A percentile compares a stretch with the other conserved stretches of the same genome.
Conservation (phyloP, 2,329 filamentous ascomycete genomes). For the Ceratocystis colombiana region DNA sequence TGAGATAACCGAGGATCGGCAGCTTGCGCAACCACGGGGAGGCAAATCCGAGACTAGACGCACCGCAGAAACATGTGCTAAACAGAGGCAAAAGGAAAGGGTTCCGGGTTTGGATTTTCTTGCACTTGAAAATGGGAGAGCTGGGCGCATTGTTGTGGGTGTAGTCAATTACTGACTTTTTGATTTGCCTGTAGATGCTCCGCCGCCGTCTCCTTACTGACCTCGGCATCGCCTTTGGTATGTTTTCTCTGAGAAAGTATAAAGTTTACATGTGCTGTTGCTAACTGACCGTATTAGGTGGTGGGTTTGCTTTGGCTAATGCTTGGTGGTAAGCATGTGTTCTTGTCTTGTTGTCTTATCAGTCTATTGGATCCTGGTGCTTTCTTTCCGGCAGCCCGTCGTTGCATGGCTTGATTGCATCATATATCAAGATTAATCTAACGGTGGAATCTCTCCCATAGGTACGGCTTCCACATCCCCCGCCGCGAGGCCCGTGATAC, state of each 20-base stretch:
- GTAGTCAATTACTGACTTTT: constrained; percentile 18
- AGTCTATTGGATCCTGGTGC: too few relatives aligned
- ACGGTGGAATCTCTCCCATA: constrained; percentile 29
- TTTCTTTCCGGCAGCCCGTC: too few relatives aligned
- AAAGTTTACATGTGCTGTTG: background rate
- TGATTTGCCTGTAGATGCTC: constrained; percentile 42
- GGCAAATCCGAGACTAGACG: background rate
- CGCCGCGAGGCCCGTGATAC: constrained; percentile 49
- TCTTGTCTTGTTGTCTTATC: background rate
- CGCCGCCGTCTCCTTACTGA: constrained; percentile 49
- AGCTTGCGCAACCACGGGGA: background rate
- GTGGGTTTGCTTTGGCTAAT: constrained; percentile 47
- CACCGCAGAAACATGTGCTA: background rate
- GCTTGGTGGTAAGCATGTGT: constrained; percentile 44
- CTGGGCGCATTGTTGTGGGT: background rate
- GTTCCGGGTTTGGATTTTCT: background rate
- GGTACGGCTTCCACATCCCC: constrained; percentile 54
- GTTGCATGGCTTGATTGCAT: background rate
- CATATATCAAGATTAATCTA: background rate
- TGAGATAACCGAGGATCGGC: background rate
- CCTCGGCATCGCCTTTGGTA: constrained; percentile 47
- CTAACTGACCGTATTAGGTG: constrained; percentile 34
- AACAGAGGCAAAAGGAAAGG: background rate
- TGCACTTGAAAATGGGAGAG: background rate
- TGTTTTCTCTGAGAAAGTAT: constrained; percentile 29